Conservation (phyloP, 257 asterid species). For the Plectranthus barbatus region DNA sequence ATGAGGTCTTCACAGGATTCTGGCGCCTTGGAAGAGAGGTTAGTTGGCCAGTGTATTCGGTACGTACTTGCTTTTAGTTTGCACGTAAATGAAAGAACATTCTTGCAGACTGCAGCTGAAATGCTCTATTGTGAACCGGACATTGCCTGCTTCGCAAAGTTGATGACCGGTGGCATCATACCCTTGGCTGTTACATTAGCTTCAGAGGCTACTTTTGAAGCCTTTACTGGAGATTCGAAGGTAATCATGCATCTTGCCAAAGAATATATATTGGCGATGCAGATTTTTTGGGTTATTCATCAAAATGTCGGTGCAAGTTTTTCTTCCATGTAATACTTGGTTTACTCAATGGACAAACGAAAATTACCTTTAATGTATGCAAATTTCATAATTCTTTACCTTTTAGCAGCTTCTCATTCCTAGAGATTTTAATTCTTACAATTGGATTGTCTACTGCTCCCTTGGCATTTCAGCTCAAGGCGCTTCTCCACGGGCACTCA, state of each 20-base stretch:
- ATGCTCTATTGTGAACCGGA: constrained; percentile 80
- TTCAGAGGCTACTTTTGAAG: constrained; percentile 63
- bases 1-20: constrained; percentile 96
- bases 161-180: constrained; percentile 94
- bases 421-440: not conserved
- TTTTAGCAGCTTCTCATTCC: not conserved
- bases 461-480: constrained; percentile 65
- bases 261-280: not conserved
- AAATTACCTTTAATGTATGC: not conserved
- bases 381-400: not conserved
- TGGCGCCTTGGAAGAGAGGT: constrained; percentile 99
- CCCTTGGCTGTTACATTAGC: constrained; percentile 95
- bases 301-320: not conserved
- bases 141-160: constrained; percentile 89
- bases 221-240: constrained; percentile 91
- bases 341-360: not conserved
- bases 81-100: constrained; percentile 8
- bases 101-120: constrained; percentile 81
- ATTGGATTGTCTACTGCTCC: not conserved
- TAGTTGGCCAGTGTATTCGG: constrained; percentile 8
- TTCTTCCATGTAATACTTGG: not conserved
- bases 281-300: not conserved
- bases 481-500: constrained; percentile 96
- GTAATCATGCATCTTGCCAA: constrained; percentile 24
- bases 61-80: not conserved